Evolutionary conservation across 345 rosid species (phyloP), one percentile per base, ranked within the genome.

Genomic region (Euclidium syriacum): DNA sequence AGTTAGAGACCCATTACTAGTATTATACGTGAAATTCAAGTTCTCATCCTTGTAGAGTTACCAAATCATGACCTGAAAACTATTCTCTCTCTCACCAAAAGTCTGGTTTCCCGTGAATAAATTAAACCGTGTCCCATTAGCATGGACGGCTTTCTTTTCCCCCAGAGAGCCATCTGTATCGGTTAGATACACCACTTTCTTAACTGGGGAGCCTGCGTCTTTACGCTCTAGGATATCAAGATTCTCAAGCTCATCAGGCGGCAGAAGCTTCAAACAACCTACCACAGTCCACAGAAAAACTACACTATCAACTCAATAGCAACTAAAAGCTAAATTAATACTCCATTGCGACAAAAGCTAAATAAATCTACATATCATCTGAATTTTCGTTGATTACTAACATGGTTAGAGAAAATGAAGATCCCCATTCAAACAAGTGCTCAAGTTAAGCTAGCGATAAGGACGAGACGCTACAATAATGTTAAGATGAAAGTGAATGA

Each of bases 221-320:
- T 73, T 77, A 11, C 10, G 67, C 2, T 66, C 68, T 6, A 83
- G 81, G 55, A 85, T 65, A 68, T 83, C 89, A 67, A 92, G 78
- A 68, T 62, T 73, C 58, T 81, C 81, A 62, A 92, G 90, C 70
- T 86, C 87, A 64, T 89, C 89, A 24, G 74, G 78, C 14, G 89
- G 85, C 11, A 80, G 73, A 10, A 92, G 82, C 80, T 92, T 82
- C 80, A 92, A 85, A 74, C 98, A 89, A 77, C 82, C 98, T 92
- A 73, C 46, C 42, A 78, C 3, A 25, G 67, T 29, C 67, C 60
- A 65, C 67, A 75, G 49, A n/a, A 46, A 1, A 43, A 4, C 10
- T 12, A 39, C 5, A 52, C 3, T 40, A 40, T 40, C 12, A 40
- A 35, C 14, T 19, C 23, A 50, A 34, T n/a, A n/a, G n/a, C n/a